These are phyloP conservation scores for Cicer judaicum DNA, from an alignment of 306 rosid genomes.

Conservation along the genomic window DNA sequence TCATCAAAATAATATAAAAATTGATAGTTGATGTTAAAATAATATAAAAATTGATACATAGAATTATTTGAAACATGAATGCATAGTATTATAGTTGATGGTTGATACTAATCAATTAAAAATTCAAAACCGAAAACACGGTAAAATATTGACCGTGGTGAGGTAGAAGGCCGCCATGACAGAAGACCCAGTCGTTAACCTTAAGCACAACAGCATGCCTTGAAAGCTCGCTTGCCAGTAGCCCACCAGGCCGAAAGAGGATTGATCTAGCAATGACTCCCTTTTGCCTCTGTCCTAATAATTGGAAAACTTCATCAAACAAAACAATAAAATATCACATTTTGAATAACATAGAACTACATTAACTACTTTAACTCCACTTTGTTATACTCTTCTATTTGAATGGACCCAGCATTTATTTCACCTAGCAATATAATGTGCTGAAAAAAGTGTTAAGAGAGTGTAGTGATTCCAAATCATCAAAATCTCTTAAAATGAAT, in stretches of 20 bases:
- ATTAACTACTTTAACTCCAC: background rate
- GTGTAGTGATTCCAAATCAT: too few species aligned
- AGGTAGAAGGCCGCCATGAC: conserved; percentile 99
- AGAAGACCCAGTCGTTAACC: conserved; percentile 97
- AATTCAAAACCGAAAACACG: conserved; percentile 6
- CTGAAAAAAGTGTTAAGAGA: too few species aligned
- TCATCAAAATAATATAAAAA: too few species aligned
- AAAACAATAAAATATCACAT: conserved; percentile 37
- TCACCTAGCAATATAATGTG: too few species aligned
- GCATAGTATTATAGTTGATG: conserved; percentile 12
- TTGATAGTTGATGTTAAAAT: too few species aligned
- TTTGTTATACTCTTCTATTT: background rate
- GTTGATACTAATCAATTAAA: background rate
- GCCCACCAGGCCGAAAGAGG: conserved; percentile 88
- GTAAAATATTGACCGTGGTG: conserved; percentile 77
- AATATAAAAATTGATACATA: too few species aligned
- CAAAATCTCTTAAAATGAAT: too few species aligned
- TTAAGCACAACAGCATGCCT: conserved; percentile 79
- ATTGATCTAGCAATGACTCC: conserved; percentile 86
- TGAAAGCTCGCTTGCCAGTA: conserved; percentile 77
- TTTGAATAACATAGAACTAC: conserved; percentile 4
- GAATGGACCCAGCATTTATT: too few species aligned
- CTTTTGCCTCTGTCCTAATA: conserved; percentile 94
- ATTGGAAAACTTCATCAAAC: conserved; percentile 55
- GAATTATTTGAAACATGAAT: conserved; percentile 32